A percentile compares a stretch with the other conserved stretches of the same genome.
Evolutionary conservation across 1,284 basidiomycete species (phyloP).

Genomic region (Apiotrichum mycotoxinovorans): DNA sequence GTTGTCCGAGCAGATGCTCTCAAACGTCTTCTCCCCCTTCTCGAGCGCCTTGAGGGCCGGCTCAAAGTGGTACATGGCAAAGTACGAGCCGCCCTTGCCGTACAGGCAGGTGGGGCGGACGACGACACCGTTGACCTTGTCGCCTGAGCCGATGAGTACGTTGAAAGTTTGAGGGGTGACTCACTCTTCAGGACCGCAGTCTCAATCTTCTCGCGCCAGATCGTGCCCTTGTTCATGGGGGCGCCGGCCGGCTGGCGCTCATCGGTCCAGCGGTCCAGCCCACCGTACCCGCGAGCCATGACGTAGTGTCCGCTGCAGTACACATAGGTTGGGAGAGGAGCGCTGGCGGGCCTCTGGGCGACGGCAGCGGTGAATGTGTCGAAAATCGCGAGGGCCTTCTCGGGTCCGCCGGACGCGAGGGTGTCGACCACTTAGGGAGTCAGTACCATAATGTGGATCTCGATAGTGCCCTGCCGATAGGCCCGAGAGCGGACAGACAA

Average conservation of each 20-base stretch:
- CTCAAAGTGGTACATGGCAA: conserved; percentile 45
- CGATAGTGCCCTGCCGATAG: no score
- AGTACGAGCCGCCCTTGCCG: conserved; percentile 11
- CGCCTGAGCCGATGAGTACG: no score
- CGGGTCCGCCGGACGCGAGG: conserved; percentile 38
- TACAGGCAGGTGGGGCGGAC: conserved; percentile 46
- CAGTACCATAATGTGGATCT: no score
- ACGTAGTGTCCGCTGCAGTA: conserved; percentile 56
- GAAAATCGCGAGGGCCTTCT: conserved; percentile 40
- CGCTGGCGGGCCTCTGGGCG: background rate
- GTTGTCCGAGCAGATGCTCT: conserved; percentile 49
- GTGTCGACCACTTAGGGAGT: conserved; percentile 46
- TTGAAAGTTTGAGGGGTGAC: no score
- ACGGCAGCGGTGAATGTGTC: conserved; percentile 6
- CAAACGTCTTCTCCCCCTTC: conserved; percentile 48
- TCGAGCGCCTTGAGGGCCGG: conserved; percentile 38
- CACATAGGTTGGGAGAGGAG: conserved; percentile 48
- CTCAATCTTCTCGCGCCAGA: conserved; percentile 38
- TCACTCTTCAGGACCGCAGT: conserved; percentile 25
- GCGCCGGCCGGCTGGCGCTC: conserved; percentile 26
- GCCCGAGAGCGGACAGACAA: no score
- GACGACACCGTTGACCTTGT: conserved; percentile 18
- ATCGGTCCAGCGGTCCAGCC: conserved; percentile 36
- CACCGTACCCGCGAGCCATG: conserved; percentile 44
- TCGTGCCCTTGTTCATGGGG: conserved; percentile 22